A percentile compares a stretch with the other conserved stretches of the same genome.
Conservation (phyloP, 257 asterid species). For the Ophiorrhiza pumila region DNA sequence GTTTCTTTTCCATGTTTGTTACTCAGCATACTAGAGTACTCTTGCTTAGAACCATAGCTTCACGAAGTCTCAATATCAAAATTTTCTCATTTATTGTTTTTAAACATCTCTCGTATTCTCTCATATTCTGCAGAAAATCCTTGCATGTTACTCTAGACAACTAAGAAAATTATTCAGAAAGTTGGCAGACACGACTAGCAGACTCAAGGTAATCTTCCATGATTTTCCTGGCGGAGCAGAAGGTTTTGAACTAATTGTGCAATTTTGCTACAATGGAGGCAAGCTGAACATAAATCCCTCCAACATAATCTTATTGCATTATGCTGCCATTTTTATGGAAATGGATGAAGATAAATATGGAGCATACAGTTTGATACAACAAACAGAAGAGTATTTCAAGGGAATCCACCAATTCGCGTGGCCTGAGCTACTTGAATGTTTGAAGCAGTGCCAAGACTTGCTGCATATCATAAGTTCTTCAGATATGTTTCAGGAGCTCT, state of each 20-base stretch:
- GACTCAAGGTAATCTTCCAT: constrained; percentile 46
- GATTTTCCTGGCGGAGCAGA: constrained; percentile 68
- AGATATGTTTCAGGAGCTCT: constrained; percentile 28
- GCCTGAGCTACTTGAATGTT: constrained; percentile 42
- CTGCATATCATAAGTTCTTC: constrained; percentile 16
- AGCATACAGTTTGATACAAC: constrained; percentile 20
- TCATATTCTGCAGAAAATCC: constrained; percentile 42
- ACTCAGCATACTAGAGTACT: too few relatives aligned
- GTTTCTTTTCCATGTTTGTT: background rate
- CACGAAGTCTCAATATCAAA: too few relatives aligned
- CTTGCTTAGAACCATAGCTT: too few relatives aligned
- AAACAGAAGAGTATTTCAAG: constrained; percentile 24
- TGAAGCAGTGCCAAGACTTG: constrained; percentile 43
- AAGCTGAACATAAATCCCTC: constrained; percentile 35
- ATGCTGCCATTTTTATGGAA: constrained; percentile 49
- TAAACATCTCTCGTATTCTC: background rate
- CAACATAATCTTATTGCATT: constrained; percentile 36
- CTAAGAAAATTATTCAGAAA: constrained; percentile 35
- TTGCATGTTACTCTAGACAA: constrained; percentile 47
- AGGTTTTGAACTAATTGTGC: constrained; percentile 46
- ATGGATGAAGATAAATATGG: constrained; percentile 28
- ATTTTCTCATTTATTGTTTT: background rate
- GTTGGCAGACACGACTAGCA: constrained; percentile 15
- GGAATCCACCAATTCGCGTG: constrained; percentile 37
- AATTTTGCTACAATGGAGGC: constrained; percentile 50